Conservation (phyloP, 2,329 filamentous ascomycete genomes). For the Penicillium sp. region DNA sequence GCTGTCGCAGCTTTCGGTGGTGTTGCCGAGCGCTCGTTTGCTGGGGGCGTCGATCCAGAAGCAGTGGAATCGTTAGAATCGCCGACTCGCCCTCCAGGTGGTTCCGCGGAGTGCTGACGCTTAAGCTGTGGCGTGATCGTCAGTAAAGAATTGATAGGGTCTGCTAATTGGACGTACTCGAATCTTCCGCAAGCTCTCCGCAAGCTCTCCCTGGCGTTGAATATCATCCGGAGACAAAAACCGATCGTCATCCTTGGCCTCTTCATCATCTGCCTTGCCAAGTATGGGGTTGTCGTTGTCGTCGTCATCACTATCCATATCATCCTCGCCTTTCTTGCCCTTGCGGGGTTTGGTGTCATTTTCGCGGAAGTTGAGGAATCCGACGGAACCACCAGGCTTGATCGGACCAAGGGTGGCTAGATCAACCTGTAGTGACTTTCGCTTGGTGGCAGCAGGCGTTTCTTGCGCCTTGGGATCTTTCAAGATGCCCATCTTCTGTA, state of each 20-base stretch:
- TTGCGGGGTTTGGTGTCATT: constrained; percentile 52
- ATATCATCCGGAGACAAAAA: constrained; percentile 60
- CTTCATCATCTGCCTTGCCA: constrained; percentile 60
- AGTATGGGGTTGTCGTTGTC: constrained; percentile 59
- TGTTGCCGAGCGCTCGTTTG: constrained; percentile 34
- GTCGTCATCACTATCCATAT: constrained; percentile 73
- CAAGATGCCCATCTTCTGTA: constrained; percentile 93
- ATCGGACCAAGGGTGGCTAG: constrained; percentile 80
- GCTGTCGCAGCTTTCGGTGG: constrained; percentile 30
- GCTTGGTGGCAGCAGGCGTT: constrained; percentile 62
- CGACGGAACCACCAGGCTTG: constrained; percentile 80
- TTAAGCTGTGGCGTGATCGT: constrained; percentile 51
- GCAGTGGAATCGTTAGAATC: constrained; percentile 38
- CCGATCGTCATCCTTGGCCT: constrained; percentile 47
- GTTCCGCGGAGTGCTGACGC: constrained; percentile 62
- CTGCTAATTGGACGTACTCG: constrained; percentile 48
- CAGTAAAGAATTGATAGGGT: constrained; percentile 7
- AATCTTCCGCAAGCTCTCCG: constrained; percentile 63
- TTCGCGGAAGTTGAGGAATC: constrained; percentile 85
- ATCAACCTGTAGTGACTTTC: constrained; percentile 77
- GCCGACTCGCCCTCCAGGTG: constrained; percentile 38
- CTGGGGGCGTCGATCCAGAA: constrained; percentile 38
- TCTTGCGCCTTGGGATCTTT: constrained; percentile 61
- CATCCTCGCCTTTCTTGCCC: constrained; percentile 60
- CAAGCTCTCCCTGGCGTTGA: constrained; percentile 57